phyloP scores from a whole-genome alignment of 2,329 filamentous ascomycete genomes.

The Eutypella sp. region DNA sequence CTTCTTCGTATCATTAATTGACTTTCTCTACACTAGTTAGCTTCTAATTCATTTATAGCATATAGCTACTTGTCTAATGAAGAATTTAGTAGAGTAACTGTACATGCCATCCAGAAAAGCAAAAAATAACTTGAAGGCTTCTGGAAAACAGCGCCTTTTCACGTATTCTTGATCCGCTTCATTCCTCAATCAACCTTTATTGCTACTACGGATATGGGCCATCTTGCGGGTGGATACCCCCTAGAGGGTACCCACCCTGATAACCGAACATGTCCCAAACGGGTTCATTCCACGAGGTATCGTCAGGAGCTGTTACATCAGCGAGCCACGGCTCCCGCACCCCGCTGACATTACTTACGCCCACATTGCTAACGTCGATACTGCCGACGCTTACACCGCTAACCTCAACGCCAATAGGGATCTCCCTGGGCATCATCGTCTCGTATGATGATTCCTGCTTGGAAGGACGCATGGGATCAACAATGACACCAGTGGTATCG shows the following conservation, averaged over 20 bases:
- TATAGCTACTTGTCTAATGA: no score
- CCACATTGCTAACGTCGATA: not conserved
- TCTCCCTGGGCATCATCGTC: not conserved
- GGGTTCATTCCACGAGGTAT: conserved; percentile 21
- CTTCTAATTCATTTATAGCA: not conserved
- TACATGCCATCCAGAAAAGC: no score
- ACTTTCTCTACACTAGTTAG: no score
- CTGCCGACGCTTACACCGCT: no score
- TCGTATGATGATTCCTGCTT: no score
- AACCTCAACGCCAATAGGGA: not conserved
- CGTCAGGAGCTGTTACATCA: conserved; percentile 15
- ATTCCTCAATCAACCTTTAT: not conserved
- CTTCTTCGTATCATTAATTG: no score
- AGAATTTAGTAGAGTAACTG: no score
- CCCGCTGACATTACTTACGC: not conserved
- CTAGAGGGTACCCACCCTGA: conserved; percentile 3
- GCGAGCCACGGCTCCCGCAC: conserved; percentile 16
- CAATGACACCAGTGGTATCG: no score
- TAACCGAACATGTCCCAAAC: conserved; percentile 20
- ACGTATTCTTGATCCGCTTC: no score
- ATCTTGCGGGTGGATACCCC: not conserved
- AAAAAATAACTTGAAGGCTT: no score
- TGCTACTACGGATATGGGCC: not conserved
- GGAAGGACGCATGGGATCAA: no score
- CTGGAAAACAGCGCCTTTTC: no score